Percentiles rank a stretch among this genome's conserved stretches.
Conservation (phyloP, 495 filamentous ascomycete genomes). For the Opeltia flavorubescens region DNA sequence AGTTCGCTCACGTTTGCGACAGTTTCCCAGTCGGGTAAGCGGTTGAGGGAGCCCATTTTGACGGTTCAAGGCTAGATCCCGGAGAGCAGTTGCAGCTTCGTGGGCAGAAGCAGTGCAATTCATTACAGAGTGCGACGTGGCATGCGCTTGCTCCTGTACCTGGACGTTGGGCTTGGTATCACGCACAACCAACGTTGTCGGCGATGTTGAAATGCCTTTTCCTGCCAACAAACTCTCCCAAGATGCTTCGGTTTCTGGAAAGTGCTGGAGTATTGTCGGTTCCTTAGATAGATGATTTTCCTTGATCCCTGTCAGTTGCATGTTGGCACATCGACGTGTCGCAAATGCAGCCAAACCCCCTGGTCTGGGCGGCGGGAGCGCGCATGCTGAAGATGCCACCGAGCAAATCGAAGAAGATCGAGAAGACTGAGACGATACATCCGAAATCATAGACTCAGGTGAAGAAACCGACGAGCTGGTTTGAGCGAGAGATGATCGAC, state of each 20-base stretch:
- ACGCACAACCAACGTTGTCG: neutral
- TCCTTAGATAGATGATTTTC: constrained; percentile 5
- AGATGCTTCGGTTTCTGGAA: neutral
- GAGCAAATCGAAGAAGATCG: constrained; percentile 36
- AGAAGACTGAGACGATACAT: constrained; percentile 45
- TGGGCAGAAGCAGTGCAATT: constrained; percentile 25
- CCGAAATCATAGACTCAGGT: constrained; percentile 83
- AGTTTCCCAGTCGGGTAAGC: constrained; percentile 21
- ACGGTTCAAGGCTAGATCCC: constrained; percentile 39
- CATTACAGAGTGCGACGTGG: no score
- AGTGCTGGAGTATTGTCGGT: neutral
- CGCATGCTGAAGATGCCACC: constrained; percentile 46
- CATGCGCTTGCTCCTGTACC: no score
- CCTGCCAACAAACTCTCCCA: constrained; percentile 22
- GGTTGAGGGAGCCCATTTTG: constrained; percentile 2
- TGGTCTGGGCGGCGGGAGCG: constrained; percentile 43
- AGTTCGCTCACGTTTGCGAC: constrained; percentile 55
- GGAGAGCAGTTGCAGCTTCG: constrained; percentile 54
- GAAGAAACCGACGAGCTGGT: constrained; percentile 67
- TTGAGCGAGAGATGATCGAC: constrained; percentile 64
- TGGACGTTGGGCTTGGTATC: no score
- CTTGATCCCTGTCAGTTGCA: constrained; percentile 20
- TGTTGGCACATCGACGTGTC: constrained; percentile 66
- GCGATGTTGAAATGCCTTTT: constrained; percentile 32
- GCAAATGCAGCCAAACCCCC: constrained; percentile 56